Evolutionary conservation across 345 rosid genomes (phyloP).

Genomic region (Lenwebbia sp.): DNA sequence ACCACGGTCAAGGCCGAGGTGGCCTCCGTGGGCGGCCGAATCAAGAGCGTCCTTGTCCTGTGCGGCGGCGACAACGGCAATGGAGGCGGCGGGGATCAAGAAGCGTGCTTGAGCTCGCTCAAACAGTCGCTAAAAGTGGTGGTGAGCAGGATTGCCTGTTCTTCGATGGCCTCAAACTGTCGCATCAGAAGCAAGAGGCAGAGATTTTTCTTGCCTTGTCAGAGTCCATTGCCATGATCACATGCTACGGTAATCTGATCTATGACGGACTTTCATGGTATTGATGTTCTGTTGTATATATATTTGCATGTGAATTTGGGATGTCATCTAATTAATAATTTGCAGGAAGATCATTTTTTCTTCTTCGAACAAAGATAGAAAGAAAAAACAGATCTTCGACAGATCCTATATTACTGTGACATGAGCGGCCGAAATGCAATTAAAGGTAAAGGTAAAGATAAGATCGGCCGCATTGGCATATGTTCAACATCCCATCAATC

Average conservation of each 20-base stretch:
- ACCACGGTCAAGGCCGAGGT: slow-evolving; percentile 49
- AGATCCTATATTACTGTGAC: neutral
- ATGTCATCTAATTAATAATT: neutral
- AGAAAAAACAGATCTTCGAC: neutral
- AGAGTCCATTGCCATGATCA: slow-evolving; percentile 10
- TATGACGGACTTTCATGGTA: neutral
- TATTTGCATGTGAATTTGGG: neutral
- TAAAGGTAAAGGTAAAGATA: neutral
- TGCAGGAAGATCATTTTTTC: neutral
- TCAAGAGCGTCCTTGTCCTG: slow-evolving; percentile 49
- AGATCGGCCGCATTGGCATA: neutral
- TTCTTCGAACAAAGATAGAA: neutral
- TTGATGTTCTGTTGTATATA: neutral
- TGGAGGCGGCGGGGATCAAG: slow-evolving; percentile 6
- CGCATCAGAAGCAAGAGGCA: slow-evolving; percentile 81
- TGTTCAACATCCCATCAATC: neutral
- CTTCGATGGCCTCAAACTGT: slow-evolving; percentile 24
- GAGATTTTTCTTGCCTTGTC: slow-evolving; percentile 62
- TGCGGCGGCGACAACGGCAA: slow-evolving; percentile 8
- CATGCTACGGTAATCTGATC: neutral
- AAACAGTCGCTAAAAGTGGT: slow-evolving; percentile 17
- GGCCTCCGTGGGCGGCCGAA: slow-evolving; percentile 63
- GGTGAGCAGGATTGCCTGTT: neutral
- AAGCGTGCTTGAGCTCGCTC: slow-evolving; percentile 18
- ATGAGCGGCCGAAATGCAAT: neutral